Conservation (phyloP, 495 filamentous ascomycete genomes). For the Parathielavia hyrcaniae region DNA sequence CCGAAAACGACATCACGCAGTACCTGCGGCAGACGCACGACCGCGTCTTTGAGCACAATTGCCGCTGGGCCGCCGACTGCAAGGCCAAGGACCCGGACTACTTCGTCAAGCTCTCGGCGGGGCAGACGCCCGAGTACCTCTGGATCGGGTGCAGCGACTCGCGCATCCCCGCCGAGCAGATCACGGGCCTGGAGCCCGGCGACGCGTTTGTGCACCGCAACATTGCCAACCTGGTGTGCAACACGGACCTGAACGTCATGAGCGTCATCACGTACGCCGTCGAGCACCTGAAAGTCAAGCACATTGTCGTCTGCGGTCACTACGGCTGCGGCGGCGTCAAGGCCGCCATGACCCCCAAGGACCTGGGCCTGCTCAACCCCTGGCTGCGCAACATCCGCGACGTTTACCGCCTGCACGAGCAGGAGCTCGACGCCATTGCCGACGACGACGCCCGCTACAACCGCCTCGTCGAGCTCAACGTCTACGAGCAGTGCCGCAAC, state of each 20-base stretch:
- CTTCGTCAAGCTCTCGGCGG: constrained; percentile 47
- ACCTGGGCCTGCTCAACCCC: constrained; percentile 53
- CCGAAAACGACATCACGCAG: constrained; percentile 37
- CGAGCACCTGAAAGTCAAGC: constrained; percentile 53
- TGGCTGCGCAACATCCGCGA: constrained; percentile 59
- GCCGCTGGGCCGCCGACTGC: constrained; percentile 49
- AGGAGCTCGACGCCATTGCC: constrained; percentile 48
- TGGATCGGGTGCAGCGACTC: constrained; percentile 63
- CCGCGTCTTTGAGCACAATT: constrained; percentile 51
- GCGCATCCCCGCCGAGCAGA: constrained; percentile 55
- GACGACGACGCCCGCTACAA: constrained; percentile 44
- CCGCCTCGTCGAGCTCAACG: constrained; percentile 56
- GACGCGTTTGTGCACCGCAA: constrained; percentile 59
- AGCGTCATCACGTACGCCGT: constrained; percentile 59
- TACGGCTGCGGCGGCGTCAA: constrained; percentile 60
- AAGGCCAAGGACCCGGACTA: constrained; percentile 48
- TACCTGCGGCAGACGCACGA: constrained; percentile 47
- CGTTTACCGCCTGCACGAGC: constrained; percentile 52
- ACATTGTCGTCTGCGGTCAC: constrained; percentile 60
- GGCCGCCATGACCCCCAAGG: constrained; percentile 53
- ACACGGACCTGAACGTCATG: constrained; percentile 55
- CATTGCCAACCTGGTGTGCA: constrained; percentile 57
- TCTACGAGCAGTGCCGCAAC: constrained; percentile 53
- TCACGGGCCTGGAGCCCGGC: constrained; percentile 54
- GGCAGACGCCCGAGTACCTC: constrained; percentile 53